Evolutionary conservation across 2,329 filamentous ascomycete species (phyloP).

Genomic region (Colletotrichum sp.): DNA sequence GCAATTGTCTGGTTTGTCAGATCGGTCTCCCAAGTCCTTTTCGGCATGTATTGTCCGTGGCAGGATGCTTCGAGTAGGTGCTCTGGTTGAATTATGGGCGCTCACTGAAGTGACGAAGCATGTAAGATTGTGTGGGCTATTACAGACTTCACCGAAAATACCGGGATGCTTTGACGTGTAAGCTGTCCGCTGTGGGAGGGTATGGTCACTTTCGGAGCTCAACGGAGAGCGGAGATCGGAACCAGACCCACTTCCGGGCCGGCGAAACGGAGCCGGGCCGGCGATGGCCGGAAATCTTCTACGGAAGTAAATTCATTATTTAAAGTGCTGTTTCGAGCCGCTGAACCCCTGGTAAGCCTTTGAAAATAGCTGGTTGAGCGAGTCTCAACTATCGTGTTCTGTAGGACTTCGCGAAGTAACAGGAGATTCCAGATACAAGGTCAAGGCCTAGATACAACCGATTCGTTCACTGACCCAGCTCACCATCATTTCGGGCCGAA

Average conservation of each 20-base stretch:
- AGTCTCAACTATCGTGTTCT: accelerated
- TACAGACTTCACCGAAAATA: accelerated
- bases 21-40: background rate
- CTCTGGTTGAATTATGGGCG: background rate
- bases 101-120: background rate
- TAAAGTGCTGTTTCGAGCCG: background rate
- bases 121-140: background rate
- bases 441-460: background rate
- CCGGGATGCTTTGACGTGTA: background rate
- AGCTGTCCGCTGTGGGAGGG: accelerated
- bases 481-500: accelerated
- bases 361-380: accelerated
- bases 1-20: background rate
- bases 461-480: background rate
- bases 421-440: background rate
- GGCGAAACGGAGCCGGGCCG: background rate
- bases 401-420: background rate
- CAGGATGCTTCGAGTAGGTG: background rate
- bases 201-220: background rate
- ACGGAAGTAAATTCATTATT: accelerated
- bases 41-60: background rate
- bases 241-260: accelerated
- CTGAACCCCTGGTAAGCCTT: accelerated
- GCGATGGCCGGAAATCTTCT: background rate
- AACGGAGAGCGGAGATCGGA: background rate